These are phyloP conservation scores for Cryptococcus sp. DNA, from an alignment of 1,284 basidiomycete genomes.

Conservation along the genomic window DNA sequence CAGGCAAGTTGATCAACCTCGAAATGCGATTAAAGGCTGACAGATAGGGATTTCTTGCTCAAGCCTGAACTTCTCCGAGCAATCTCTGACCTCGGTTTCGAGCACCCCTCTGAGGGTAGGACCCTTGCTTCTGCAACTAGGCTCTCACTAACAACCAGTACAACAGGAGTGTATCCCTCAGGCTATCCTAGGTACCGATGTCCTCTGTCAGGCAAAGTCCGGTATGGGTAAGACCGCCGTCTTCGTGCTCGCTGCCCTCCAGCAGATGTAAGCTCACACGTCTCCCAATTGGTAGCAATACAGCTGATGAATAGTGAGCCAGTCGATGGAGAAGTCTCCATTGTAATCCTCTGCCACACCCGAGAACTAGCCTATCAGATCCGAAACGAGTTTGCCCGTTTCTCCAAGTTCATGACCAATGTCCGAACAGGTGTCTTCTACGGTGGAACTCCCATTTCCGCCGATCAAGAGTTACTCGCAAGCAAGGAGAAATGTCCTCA, in stretches of 20 bases:
- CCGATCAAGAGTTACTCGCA: slow-evolving; percentile 89
- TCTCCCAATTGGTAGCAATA: not conserved
- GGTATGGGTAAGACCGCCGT: slow-evolving; percentile 99
- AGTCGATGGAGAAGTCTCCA: slow-evolving; percentile 95
- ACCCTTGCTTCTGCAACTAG: slow-evolving; percentile 7
- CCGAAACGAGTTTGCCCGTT: slow-evolving; percentile 98
- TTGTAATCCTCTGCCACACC: slow-evolving; percentile 97
- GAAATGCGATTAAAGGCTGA: not conserved
- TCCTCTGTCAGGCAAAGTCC: slow-evolving; percentile 98
- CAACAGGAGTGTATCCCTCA: slow-evolving; percentile 99
- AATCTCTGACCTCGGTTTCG: slow-evolving; percentile 98
- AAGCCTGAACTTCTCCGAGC: slow-evolving; percentile 96
- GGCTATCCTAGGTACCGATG: slow-evolving; percentile 98
- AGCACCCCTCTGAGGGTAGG: slow-evolving; percentile 98
- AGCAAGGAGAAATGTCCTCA: slow-evolving; percentile 98
- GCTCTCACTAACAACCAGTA: slow-evolving; percentile 55
- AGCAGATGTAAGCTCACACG: slow-evolving; percentile 63
- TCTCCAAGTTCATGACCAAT: slow-evolving; percentile 99
- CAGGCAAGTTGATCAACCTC: slow-evolving; percentile 55
- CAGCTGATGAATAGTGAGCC: slow-evolving; percentile 59
- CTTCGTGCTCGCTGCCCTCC: slow-evolving; percentile 94
- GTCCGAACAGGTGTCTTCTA: slow-evolving; percentile 97
- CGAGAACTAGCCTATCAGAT: slow-evolving; percentile 99
- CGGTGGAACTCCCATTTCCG: slow-evolving; percentile 90
- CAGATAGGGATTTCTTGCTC: slow-evolving; percentile 81